Evolutionary conservation across 208 protist genomes (phyloP).

Genomic region (Trypanosoma lewisi): DNA sequence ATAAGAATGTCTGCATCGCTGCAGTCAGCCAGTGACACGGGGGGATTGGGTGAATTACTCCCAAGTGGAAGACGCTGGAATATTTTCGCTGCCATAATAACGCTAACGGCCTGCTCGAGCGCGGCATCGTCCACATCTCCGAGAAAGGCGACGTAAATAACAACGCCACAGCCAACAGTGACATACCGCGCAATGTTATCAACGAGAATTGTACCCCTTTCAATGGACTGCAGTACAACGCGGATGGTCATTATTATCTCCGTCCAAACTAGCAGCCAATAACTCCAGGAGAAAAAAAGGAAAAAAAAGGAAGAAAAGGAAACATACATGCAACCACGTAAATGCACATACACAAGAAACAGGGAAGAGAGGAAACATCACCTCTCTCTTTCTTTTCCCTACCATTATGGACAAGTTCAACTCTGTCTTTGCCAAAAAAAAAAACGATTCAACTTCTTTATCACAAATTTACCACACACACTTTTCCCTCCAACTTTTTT

Average conservation of each 20-base stretch:
- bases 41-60: slow-evolving; percentile 13
- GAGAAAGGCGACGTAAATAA: slow-evolving; percentile 83
- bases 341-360: no score
- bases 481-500: no score
- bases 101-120: slow-evolving; percentile 39
- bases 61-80: slow-evolving; percentile 63
- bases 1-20: slow-evolving; percentile 71
- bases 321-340: not conserved
- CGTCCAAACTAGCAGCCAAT: slow-evolving; percentile 4
- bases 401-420: no score
- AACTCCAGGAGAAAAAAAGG: slow-evolving; percentile 9
- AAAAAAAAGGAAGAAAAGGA: slow-evolving; percentile 14
- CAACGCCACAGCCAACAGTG: slow-evolving; percentile 47
- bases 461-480: no score
- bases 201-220: slow-evolving; percentile 64
- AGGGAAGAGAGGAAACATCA: no score
- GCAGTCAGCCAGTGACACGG: slow-evolving; percentile 47
- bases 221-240: slow-evolving; percentile 71
- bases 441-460: no score
- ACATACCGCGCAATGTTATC: slow-evolving; percentile 73
- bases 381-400: no score
- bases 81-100: slow-evolving; percentile 66
- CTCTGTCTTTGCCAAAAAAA: no score
- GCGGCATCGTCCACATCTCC: slow-evolving; percentile 40
- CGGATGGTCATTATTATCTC: slow-evolving; percentile 52